phyloP scores from a whole-genome alignment of 2,329 filamentous ascomycete genomes.

The Domatiomyces globalis region DNA sequence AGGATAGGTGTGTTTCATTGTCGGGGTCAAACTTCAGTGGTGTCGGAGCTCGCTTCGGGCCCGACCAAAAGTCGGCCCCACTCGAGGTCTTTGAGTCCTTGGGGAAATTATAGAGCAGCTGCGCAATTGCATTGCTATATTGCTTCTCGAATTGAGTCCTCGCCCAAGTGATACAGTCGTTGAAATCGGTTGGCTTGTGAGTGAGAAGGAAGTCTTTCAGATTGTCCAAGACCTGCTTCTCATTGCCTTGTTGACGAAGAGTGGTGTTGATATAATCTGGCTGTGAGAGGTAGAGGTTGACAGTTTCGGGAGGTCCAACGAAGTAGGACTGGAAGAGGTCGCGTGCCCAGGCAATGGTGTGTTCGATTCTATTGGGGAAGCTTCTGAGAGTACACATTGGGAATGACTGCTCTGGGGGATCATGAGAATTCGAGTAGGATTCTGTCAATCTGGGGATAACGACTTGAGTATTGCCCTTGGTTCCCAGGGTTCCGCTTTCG shows the following conservation, averaged over 20 bases:
- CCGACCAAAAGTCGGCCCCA: conserved; percentile 92
- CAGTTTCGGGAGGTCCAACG: conserved; percentile 81
- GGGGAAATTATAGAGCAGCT: conserved; percentile 92
- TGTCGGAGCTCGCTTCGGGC: conserved; percentile 90
- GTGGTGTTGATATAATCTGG: conserved; percentile 78
- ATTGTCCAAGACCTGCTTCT: conserved; percentile 84
- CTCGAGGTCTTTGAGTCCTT: conserved; percentile 80
- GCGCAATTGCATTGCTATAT: conserved; percentile 92
- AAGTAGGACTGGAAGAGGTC: conserved; percentile 92
- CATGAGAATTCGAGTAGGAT: conserved; percentile 93
- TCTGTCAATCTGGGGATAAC: conserved; percentile 83
- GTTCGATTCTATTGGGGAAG: conserved; percentile 96
- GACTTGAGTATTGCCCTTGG: conserved; percentile 97
- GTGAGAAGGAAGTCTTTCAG: conserved; percentile 81
- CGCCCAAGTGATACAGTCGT: conserved; percentile 94
- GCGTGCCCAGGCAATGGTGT: conserved; percentile 95
- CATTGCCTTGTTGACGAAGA: conserved; percentile 83
- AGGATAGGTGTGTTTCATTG: conserved; percentile 75
- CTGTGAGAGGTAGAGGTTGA: conserved; percentile 85
- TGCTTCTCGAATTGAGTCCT: conserved; percentile 88
- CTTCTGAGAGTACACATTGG: conserved; percentile 96
- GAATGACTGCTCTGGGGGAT: conserved; percentile 96
- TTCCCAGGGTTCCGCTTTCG: conserved; percentile 94
- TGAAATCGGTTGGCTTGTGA: conserved; percentile 80
- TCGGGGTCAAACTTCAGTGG: conserved; percentile 74